phyloP scores from a whole-genome alignment of 2,329 filamentous ascomycete species.

The Aspergillus tubingensis region DNA sequence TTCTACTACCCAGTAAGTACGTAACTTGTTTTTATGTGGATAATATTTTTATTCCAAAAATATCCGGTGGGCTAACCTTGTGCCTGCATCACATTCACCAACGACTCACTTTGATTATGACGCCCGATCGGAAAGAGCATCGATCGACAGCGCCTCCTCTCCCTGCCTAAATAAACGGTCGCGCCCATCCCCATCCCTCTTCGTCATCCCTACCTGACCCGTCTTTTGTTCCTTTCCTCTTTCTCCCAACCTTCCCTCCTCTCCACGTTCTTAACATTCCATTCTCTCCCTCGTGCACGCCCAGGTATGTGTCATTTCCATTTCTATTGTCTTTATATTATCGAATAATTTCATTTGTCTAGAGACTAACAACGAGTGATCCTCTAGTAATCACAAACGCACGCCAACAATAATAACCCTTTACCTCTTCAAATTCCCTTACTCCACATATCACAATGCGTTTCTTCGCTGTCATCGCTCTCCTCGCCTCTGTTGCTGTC shows the following conservation, averaged over 20 bases:
- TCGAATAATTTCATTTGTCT: no score
- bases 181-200: not conserved
- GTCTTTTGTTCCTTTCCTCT: not conserved
- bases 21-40: no score
- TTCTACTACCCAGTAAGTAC: not conserved
- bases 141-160: not conserved
- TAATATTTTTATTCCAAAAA: no score
- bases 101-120: not conserved
- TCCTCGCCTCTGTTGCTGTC: constrained; percentile 9
- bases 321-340: no score
- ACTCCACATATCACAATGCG: constrained; percentile 11
- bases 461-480: constrained; percentile 13
- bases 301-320: not conserved
- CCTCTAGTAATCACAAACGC: no score
- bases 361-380: no score
- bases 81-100: not conserved
- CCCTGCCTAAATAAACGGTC: not conserved
- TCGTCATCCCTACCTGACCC: not conserved
- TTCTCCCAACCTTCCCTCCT: not conserved
- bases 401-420: not conserved
- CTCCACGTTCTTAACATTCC: not conserved
- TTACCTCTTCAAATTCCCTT: not conserved
- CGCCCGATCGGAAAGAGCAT: not conserved
- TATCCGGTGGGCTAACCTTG: not conserved
- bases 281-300: not conserved